These are phyloP conservation scores for Hyaloscypha variabilis DNA, from an alignment of 495 filamentous ascomycete species.

Conservation along the genomic window DNA sequence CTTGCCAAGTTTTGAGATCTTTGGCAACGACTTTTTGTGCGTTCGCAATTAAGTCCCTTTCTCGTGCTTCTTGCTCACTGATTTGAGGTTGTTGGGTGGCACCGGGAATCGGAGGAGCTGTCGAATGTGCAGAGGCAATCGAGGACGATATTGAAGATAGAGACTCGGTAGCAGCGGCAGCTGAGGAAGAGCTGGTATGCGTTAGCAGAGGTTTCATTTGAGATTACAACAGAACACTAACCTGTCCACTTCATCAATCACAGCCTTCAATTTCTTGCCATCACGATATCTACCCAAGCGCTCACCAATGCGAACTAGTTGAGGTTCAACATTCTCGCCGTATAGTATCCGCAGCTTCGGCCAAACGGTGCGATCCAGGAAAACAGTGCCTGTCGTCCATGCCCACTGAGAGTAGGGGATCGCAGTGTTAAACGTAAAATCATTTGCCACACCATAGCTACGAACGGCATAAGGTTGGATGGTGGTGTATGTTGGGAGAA, in stretches of 20 bases:
- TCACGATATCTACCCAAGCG: constrained; percentile 83
- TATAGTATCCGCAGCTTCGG: constrained; percentile 79
- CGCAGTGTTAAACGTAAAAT: constrained; percentile 68
- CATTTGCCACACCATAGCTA: constrained; percentile 65
- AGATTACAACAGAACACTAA: constrained; percentile 26
- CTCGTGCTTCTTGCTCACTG: constrained; percentile 42
- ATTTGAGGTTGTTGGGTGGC: constrained; percentile 16
- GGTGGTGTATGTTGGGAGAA: constrained; percentile 75
- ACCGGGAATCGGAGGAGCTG: constrained; percentile 8
- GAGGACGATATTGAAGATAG: constrained; percentile 34
- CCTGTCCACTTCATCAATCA: constrained; percentile 58
- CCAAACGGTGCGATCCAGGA: constrained; percentile 75
- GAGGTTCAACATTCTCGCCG: constrained; percentile 90
- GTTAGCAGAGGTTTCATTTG: constrained; percentile 17
- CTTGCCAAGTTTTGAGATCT: constrained; percentile 82
- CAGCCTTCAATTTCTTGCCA: constrained; percentile 60
- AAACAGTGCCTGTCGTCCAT: constrained; percentile 66
- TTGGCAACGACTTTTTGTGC: constrained; percentile 69
- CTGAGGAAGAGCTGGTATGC: constrained; percentile 23
- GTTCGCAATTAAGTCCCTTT: constrained; percentile 19
- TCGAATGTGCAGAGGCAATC: constrained; percentile 30
- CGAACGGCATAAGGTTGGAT: constrained; percentile 74
- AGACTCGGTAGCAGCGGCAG: constrained; percentile 27
- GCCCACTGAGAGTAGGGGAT: constrained; percentile 72
- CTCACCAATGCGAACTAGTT: constrained; percentile 89